Evolutionary conservation across 1,139 yeast genomes (phyloP).

Genomic region (Geotrichum restrictum): DNA sequence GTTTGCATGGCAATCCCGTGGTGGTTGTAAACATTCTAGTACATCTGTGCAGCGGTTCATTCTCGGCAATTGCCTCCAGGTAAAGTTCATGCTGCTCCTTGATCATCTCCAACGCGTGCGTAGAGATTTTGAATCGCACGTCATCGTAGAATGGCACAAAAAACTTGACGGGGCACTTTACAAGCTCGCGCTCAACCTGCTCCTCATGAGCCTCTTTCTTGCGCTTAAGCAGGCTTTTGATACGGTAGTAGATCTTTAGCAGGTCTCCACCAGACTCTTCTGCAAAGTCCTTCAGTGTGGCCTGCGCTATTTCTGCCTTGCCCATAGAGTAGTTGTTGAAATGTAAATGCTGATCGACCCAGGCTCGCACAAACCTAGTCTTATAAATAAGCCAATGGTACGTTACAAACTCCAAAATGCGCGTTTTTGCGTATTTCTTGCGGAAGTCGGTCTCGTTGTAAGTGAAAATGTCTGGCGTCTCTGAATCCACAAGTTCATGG

Average conservation of each 20-base stretch:
- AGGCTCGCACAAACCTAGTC: constrained; percentile 22
- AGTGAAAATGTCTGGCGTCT: constrained; percentile 21
- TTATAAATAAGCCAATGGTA: constrained; percentile 22
- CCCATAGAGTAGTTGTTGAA: constrained; percentile 23
- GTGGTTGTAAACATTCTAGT: constrained; percentile 22
- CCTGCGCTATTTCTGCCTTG: constrained; percentile 21
- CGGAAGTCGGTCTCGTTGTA: constrained; percentile 20
- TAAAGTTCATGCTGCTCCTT: constrained; percentile 22
- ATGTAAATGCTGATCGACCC: constrained; percentile 22
- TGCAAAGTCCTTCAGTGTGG: constrained; percentile 17
- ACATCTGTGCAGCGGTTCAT: constrained; percentile 18
- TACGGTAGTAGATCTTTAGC: constrained; percentile 18
- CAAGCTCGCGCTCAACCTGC: constrained; percentile 15
- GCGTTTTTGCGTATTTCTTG: constrained; percentile 16
- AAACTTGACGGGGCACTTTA: constrained; percentile 20
- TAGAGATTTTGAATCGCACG: constrained; percentile 20
- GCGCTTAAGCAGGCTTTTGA: constrained; percentile 12
- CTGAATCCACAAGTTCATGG: constrained; percentile 21
- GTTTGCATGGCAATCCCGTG: constrained; percentile 22
- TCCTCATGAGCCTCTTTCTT: constrained; percentile 18
- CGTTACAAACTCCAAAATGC: constrained; percentile 18
- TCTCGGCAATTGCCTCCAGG: constrained; percentile 16
- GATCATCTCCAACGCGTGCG: constrained; percentile 21
- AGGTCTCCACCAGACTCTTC: constrained; percentile 19
- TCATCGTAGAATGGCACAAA: constrained; percentile 22